Evolutionary conservation across 805 yeast genomes (phyloP), one percentile per base, ranked within the genome.

Genomic region (Isabelozyma pseudorhagii): DNA sequence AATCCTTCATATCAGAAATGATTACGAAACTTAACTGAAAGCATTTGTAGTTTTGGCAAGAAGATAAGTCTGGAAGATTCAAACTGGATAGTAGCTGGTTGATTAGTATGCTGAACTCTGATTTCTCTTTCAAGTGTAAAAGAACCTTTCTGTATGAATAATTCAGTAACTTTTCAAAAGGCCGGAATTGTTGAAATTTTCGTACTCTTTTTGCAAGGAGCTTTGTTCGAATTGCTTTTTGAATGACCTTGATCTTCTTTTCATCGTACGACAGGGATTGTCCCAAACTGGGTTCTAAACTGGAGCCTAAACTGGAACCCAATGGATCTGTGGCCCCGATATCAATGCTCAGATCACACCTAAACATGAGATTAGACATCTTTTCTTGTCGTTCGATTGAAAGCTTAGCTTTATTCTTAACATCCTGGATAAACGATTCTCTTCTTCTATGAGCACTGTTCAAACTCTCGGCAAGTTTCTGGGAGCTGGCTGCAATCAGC

Each of bases 1-100:
- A 42, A 8, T 47, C 53, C 8, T 47, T 48, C 41, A 44, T 45
- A 28, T 57, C 57, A 21, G 50, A 44, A 4, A 60, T 18, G 10
- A 59, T 48, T 1, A 46, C 47, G 13, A 27, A 51, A 13, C 13
- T 25, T 9, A 13, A 36, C 31, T 11, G 48, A 40, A 36, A 52
- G 29, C 7, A 10, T 36, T 31, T 8, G 41, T 48, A 46, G 47
- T 38, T 17, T 48, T 28, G 25, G 38, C 39, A 13, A 41, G 40
- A 11, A 47, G 25, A 25, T 43, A 14, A 13, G n/a, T 18, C n/a
- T 27, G 41, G 27, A 7, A 14, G 10, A 40, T 18, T 18, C 40
- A 45, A 38, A 41, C 15, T 14, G 40, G 18, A 8, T 2, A 38
- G 17, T n/a, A 38, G 14, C 14, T 1, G 10, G 14, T n/a, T 38